A percentile compares a stretch with the other conserved stretches of the same genome.
phyloP scores from a whole-genome alignment of 2,329 filamentous ascomycete genomes.

The Aureobasidium sp. region DNA sequence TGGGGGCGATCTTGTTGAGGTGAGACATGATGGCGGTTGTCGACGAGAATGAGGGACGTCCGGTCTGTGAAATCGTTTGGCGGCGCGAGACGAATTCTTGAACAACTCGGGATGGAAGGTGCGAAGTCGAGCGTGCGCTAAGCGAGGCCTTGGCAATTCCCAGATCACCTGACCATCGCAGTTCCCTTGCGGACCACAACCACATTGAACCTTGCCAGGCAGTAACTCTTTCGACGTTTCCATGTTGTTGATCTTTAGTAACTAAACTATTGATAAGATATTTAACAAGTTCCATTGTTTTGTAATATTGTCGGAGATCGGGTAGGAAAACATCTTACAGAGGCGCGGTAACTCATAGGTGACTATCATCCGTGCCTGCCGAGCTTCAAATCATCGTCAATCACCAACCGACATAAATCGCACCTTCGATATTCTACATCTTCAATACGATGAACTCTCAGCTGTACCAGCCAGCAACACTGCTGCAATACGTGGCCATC shows the following conservation, averaged over 20 bases:
- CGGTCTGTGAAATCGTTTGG: constrained; percentile 13
- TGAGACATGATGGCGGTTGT: constrained; percentile 47
- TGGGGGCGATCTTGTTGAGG: constrained; percentile 96
- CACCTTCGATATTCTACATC: not conserved
- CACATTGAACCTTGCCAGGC: not conserved
- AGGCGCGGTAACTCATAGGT: not conserved
- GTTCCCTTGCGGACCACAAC: not conserved
- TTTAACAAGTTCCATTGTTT: not conserved
- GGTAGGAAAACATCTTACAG: not conserved
- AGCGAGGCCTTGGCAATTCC: not conserved
- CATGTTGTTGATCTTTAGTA: not conserved
- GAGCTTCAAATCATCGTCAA: not conserved
- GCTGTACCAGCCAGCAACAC: constrained; percentile 19
- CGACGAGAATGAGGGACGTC: constrained; percentile 11
- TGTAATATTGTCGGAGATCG: no score
- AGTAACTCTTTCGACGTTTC: not conserved
- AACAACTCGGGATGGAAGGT: not conserved
- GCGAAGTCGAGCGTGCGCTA: constrained; percentile 3
- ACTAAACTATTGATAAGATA: not conserved
- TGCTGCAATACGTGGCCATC: constrained; percentile 26
- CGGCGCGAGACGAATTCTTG: constrained; percentile 13
- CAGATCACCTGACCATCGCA: not conserved
- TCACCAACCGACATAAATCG: no score
- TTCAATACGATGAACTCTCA: not conserved
- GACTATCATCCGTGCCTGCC: not conserved